Evolutionary conservation across 495 filamentous ascomycete genomes (phyloP).

Genomic region (Chaetomidium leptoderma): DNA sequence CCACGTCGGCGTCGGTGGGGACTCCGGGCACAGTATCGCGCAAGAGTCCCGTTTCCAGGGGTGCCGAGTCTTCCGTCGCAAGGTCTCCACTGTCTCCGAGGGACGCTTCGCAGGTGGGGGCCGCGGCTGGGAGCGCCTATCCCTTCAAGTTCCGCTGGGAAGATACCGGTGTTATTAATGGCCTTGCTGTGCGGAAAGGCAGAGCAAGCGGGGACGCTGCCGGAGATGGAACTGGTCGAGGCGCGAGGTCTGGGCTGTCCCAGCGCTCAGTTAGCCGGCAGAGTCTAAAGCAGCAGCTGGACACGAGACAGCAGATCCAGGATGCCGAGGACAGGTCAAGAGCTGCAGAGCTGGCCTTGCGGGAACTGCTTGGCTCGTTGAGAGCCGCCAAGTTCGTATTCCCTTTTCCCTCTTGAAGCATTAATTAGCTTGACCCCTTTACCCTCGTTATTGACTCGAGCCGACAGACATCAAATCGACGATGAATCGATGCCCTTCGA

Average conservation of each 20-base stretch:
- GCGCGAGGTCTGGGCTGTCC: conserved; percentile 29
- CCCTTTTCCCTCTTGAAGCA: not conserved
- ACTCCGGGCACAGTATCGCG: conserved; percentile 37
- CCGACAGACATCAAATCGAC: conserved; percentile 44
- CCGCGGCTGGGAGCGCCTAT: conserved; percentile 52
- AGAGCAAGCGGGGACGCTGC: conserved; percentile 31
- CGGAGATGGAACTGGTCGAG: conserved; percentile 24
- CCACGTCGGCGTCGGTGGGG: conserved; percentile 40
- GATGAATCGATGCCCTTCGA: conserved; percentile 60
- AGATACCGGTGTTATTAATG: conserved; percentile 75
- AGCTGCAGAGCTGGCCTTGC: conserved; percentile 78
- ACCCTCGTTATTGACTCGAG: conserved; percentile 19
- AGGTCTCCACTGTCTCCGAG: conserved; percentile 33
- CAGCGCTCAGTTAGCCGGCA: conserved; percentile 44
- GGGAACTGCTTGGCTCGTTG: conserved; percentile 72
- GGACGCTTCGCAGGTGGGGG: conserved; percentile 41
- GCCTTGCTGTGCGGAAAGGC: conserved; percentile 50
- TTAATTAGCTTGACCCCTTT: conserved; percentile 23
- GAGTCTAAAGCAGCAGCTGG: conserved; percentile 52
- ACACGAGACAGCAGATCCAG: conserved; percentile 53
- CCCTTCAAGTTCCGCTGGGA: conserved; percentile 62
- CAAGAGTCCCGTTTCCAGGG: conserved; percentile 31
- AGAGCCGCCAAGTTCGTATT: conserved; percentile 70
- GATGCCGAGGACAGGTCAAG: conserved; percentile 66
- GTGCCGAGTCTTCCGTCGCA: conserved; percentile 27